Evolutionary conservation across 2,329 filamentous ascomycete genomes (phyloP), one percentile per base, ranked within the genome.

Genomic region (Claviceps sorghi): DNA sequence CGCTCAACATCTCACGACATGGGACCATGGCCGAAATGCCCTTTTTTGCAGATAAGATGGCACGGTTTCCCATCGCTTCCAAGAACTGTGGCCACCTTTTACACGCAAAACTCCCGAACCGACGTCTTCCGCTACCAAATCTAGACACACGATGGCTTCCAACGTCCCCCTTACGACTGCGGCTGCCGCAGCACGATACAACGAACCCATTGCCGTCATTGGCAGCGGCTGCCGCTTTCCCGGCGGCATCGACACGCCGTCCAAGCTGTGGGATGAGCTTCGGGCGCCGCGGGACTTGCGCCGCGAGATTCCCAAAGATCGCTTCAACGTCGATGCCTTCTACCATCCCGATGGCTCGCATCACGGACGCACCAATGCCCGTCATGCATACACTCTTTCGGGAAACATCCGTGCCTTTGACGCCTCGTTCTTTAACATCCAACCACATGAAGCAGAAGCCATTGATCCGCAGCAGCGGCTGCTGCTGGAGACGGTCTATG

Each of bases 401-500:
- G 59, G 63, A 2, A 59, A 72, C 48, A 60, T 70, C n/a, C 8
- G 60, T 61, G n/a, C 64, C 58, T 73, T 73, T 52, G 70, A 73
- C 49, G 67, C 64, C 15, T 61, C 63, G 0, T 67, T 63, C 40
- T 64, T 63, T 50, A 55, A 53, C 19, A 57, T 63, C 19, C 52
- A 54, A 4, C 41, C 50, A 1, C 17, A n/a, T 11, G 57, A n/a
- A 17, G 54, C 56, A 4, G 47, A 53, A 30, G 43, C 53, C 15
- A 51, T 58, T 10, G 57, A 58, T 48, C 57, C 57, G 2, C 57
- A 58, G 29, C 54, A 56, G 38, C 53, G 57, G 3, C 29, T 58
- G 11, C 30, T 58, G n/a, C 63, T 74, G 0, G 72, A 74, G 52
- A 61, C 65, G 1, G 65, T 66, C 2, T 72, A 69, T 45, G 69